phyloP scores from a whole-genome alignment of 1,284 basidiomycete species.

The Athelia psychrophila region DNA sequence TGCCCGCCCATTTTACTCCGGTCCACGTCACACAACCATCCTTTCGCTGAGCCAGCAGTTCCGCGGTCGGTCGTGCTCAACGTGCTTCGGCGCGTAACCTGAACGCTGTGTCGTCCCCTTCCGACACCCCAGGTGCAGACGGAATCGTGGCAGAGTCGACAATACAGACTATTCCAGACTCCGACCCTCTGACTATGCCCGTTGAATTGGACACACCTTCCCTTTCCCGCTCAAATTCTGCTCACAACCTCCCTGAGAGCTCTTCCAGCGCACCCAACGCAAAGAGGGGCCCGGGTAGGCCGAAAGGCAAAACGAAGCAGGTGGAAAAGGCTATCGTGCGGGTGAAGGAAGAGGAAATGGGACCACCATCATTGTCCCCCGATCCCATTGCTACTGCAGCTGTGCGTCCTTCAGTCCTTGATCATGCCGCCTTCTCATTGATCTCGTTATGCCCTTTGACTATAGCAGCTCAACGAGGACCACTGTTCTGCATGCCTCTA shows the following conservation, averaged over 20 bases:
- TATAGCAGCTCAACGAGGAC: constrained; percentile 3
- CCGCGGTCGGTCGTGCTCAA: constrained; percentile 61
- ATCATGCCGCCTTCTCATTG: constrained; percentile 53
- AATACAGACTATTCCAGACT: constrained; percentile 32
- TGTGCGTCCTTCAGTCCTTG: constrained; percentile 27
- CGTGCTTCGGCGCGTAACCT: constrained; percentile 71
- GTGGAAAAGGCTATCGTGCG: constrained; percentile 40
- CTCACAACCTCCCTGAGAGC: constrained; percentile 44
- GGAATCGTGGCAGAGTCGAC: constrained; percentile 35
- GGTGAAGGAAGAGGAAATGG: constrained; percentile 70
- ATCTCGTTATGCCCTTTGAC: constrained; percentile 68
- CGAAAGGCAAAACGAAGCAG: constrained; percentile 70
- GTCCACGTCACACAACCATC: constrained; percentile 12
- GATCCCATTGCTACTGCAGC: constrained; percentile 37
- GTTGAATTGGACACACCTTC: constrained; percentile 47
- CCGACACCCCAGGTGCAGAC: constrained; percentile 34
- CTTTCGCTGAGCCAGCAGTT: constrained; percentile 34
- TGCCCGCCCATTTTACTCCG: constrained; percentile 19
- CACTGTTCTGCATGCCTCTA: constrained; percentile 91
- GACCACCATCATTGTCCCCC: constrained; percentile 45
- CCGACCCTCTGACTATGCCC: constrained; percentile 39
- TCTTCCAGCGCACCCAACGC: constrained; percentile 23
- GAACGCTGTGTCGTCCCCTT: constrained; percentile 37
- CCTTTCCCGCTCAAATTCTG: constrained; percentile 61
- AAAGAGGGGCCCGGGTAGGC: constrained; percentile 29